phyloP scores from a whole-genome alignment of 2,329 filamentous ascomycete genomes.

The Colletotrichum orchidophilum region DNA sequence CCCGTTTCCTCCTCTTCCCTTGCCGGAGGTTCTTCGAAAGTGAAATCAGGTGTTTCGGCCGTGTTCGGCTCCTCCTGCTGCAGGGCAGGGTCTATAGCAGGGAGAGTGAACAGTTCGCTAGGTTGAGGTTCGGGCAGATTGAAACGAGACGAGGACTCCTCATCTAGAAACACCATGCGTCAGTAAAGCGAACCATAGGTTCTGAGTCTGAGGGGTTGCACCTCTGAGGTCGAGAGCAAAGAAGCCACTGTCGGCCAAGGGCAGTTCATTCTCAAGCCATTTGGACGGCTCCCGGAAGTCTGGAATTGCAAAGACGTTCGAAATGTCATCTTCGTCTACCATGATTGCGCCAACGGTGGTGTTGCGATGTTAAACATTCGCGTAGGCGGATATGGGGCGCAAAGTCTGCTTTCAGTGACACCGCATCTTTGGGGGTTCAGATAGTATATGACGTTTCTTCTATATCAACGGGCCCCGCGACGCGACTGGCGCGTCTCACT shows the following conservation, averaged over 20 bases:
- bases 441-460: background rate
- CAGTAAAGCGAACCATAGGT: background rate
- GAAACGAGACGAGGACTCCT: slow-evolving; percentile 26
- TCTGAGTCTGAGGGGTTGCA: slow-evolving; percentile 39
- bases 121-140: slow-evolving; percentile 26
- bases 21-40: slow-evolving; percentile 38
- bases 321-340: slow-evolving; percentile 53
- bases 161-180: background rate
- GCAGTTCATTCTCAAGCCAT: slow-evolving; percentile 50
- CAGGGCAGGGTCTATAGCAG: slow-evolving; percentile 24
- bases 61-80: slow-evolving; percentile 35
- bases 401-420: slow-evolving; percentile 1
- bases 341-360: slow-evolving; percentile 39
- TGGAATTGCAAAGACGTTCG: slow-evolving; percentile 71
- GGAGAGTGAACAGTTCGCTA: slow-evolving; percentile 56
- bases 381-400: background rate
- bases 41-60: background rate
- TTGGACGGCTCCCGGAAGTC: slow-evolving; percentile 67
- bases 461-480: background rate
- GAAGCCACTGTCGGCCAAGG: slow-evolving; percentile 45
- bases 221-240: slow-evolving; percentile 53
- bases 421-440: slow-evolving; percentile 2
- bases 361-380: background rate
- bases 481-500: slow-evolving; percentile 26
- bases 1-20: background rate